Conservation (phyloP, 208 protist species). For the Trypanosoma vivax region DNA sequence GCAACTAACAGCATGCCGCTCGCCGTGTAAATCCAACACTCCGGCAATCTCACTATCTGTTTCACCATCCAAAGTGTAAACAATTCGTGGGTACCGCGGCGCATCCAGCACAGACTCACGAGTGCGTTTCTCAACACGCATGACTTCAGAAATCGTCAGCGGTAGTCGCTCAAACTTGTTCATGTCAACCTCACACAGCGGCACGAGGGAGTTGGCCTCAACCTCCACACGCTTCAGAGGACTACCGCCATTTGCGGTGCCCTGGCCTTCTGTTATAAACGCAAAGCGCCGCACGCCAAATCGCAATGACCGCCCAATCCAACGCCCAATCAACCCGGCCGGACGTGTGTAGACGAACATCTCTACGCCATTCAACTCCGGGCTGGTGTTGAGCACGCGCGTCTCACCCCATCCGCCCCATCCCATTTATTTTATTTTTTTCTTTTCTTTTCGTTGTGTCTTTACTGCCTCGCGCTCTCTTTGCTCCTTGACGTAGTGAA, state of each 20-base stretch:
- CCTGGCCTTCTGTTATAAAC: constrained; percentile 29
- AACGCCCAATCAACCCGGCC: constrained; percentile 55
- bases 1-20: constrained; percentile 47
- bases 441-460: constrained; percentile 6
- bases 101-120: constrained; percentile 45
- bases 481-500: too few species aligned
- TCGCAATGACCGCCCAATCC: constrained; percentile 66
- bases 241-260: neutral
- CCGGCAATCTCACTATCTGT: constrained; percentile 33
- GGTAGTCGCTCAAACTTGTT: constrained; percentile 27
- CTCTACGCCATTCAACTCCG: constrained; percentile 59
- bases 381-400: constrained; percentile 12
- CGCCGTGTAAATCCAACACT: constrained; percentile 52
- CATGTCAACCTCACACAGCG: constrained; percentile 72
- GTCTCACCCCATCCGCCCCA: constrained; percentile 11
- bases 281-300: constrained; percentile 61
- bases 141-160: constrained; percentile 59
- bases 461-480: constrained; percentile 19
- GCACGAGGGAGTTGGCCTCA: constrained; percentile 58
- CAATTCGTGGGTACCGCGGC: constrained; percentile 57
- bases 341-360: constrained; percentile 82
- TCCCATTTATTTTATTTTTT: neutral
- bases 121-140: constrained; percentile 46
- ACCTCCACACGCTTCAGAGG: constrained; percentile 58
- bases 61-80: constrained; percentile 50